phyloP scores from a whole-genome alignment of 1,284 basidiomycete genomes.

The Pseudozyma hubeiensis region DNA sequence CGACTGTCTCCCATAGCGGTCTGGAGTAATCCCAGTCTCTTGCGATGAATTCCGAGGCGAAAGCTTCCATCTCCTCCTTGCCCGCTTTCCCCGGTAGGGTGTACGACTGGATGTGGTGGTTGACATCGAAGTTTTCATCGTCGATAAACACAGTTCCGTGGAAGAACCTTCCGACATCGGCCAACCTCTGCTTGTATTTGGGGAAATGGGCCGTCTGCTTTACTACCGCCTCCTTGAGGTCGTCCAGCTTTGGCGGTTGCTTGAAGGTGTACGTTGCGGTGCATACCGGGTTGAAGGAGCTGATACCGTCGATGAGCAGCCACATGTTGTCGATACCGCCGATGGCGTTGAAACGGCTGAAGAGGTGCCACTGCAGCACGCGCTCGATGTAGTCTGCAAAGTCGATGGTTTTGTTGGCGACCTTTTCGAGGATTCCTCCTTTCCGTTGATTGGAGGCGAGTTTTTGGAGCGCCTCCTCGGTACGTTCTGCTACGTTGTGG shows the following conservation, averaged over 20 bases:
- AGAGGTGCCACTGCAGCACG: constrained; percentile 39
- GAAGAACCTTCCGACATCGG: constrained; percentile 51
- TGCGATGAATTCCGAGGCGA: constrained; percentile 56
- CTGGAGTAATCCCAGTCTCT: constrained; percentile 57
- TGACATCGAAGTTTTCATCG: constrained; percentile 50
- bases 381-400: constrained; percentile 27
- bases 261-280: constrained; percentile 59
- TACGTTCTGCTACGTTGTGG: constrained; percentile 43
- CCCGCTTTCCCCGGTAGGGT: constrained; percentile 51
- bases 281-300: constrained; percentile 63
- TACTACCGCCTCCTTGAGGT: constrained; percentile 36
- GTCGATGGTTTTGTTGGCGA: constrained; percentile 13
- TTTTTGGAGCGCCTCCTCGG: constrained; percentile 31
- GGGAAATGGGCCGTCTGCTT: constrained; percentile 56
- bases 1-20: constrained; percentile 59
- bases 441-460: constrained; percentile 24
- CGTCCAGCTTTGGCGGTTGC: constrained; percentile 29
- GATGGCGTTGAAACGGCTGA: constrained; percentile 43
- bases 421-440: constrained; percentile 10
- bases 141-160: constrained; percentile 56
- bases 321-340: constrained; percentile 61
- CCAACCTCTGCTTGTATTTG: constrained; percentile 58
- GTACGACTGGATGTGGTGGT: constrained; percentile 41
- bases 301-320: constrained; percentile 50
- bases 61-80: constrained; percentile 55